Evolutionary conservation across 2,329 filamentous ascomycete species (phyloP).

Genomic region (Pseudogymnoascus sp.): DNA sequence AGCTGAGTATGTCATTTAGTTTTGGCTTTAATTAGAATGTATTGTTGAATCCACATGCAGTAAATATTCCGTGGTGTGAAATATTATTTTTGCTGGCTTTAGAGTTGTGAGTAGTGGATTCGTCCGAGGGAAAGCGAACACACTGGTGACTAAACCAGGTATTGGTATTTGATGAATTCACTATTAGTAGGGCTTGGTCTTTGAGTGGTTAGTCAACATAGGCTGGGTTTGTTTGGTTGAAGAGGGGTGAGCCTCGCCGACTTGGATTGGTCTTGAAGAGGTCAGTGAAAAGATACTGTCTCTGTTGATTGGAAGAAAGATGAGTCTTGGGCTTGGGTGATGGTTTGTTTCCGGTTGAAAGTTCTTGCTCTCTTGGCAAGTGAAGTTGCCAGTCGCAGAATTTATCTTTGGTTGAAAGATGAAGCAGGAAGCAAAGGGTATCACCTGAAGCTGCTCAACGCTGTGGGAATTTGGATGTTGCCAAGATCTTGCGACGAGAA

Average conservation of each 20-base stretch:
- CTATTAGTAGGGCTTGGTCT: too few species aligned
- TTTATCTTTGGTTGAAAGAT: background rate
- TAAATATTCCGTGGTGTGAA: background rate
- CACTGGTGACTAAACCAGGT: too few species aligned
- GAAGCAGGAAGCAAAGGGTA: background rate
- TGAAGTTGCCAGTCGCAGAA: background rate
- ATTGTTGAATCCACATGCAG: background rate
- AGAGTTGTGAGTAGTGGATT: background rate
- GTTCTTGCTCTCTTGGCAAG: background rate
- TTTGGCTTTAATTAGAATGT: conserved; percentile 4
- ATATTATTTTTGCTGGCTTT: background rate
- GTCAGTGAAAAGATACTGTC: too few species aligned
- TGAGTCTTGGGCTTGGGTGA: too few species aligned
- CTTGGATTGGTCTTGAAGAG: too few species aligned
- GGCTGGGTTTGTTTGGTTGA: too few species aligned
- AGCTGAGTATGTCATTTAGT: background rate
- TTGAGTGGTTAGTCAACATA: too few species aligned
- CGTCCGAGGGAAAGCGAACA: too few species aligned
- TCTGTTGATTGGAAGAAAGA: too few species aligned
- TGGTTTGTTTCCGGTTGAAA: background rate
- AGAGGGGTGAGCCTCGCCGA: too few species aligned
- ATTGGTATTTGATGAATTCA: too few species aligned
- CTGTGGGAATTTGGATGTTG: background rate
- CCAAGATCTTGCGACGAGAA: background rate
- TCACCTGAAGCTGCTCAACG: background rate